Conservation (phyloP, 225 moss, liverwort and hornwort genomes). For the Marchantia paleacea region DNA sequence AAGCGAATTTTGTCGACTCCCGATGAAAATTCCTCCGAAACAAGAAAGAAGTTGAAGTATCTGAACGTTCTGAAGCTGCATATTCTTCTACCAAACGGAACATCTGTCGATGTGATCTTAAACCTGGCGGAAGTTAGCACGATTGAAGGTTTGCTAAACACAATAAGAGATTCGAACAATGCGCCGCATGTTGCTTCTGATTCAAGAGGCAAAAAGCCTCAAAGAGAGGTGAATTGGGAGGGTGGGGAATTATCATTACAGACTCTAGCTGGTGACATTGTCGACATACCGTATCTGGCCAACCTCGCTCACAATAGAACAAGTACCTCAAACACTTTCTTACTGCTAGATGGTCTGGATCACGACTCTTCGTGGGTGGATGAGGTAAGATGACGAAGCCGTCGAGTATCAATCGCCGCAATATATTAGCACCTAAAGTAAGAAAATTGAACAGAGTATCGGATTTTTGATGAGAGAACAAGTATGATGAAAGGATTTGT, state of each 20-base stretch:
- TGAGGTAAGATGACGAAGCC: conserved; percentile 1
- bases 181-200: neutral
- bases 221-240: conserved; percentile 6
- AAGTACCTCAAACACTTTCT: neutral
- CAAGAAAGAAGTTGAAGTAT: conserved; percentile 28
- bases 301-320: neutral
- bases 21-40: neutral
- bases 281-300: neutral
- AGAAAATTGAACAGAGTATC: neutral
- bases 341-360: conserved; percentile 11
- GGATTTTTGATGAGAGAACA: too few species aligned
- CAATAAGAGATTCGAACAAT: neutral
- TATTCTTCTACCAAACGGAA: conserved; percentile 36
- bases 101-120: neutral
- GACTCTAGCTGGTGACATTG: conserved; percentile 3
- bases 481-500: neutral
- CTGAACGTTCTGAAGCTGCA: conserved; percentile 14
- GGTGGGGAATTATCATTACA: neutral
- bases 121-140: neutral
- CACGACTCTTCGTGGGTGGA: neutral
- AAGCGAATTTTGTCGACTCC: neutral
- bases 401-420: neutral
- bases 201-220: neutral
- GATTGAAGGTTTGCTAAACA: neutral
- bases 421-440: neutral